Conservation (phyloP, 495 filamentous ascomycete genomes). For the Neurospora sp. region DNA sequence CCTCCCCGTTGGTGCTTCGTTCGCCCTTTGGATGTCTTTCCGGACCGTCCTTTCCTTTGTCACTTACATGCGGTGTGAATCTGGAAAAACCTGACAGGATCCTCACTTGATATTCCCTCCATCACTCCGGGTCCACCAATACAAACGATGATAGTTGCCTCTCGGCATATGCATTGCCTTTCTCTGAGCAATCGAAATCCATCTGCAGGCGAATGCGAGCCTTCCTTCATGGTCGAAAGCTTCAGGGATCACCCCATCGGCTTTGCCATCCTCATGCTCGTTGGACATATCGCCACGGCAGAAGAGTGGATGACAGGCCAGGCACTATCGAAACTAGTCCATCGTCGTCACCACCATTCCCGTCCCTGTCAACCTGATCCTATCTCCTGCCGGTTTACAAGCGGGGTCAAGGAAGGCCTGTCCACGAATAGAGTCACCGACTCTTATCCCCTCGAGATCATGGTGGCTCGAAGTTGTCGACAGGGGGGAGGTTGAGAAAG, state of each 20-base stretch:
- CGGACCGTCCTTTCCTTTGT: conserved; percentile 12
- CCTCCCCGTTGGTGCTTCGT: conserved; percentile 6
- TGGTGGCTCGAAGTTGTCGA: conserved; percentile 21
- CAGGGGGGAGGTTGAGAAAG: conserved; percentile 26
- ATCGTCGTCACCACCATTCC: conserved; percentile 27
- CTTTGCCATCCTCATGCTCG: conserved; percentile 20
- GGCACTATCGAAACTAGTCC: conserved; percentile 17
- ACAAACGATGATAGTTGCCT: conserved; percentile 23
- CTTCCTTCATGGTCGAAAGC: conserved; percentile 19
- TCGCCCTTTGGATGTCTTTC: conserved; percentile 13
- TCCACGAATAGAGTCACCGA: conserved; percentile 36
- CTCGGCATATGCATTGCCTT: conserved; percentile 32
- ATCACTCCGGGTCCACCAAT: conserved; percentile 18
- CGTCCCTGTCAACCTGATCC: conserved; percentile 12
- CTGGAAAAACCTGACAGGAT: conserved; percentile 9
- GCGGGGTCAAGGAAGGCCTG: conserved; percentile 34
- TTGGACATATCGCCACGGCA: conserved; percentile 43
- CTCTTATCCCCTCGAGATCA: conserved; percentile 38
- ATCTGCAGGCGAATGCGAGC: conserved; percentile 27
- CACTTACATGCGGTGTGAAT: conserved; percentile 15
- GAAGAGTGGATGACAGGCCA: conserved; percentile 32
- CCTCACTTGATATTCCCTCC: conserved; percentile 13
- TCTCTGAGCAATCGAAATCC: conserved; percentile 38
- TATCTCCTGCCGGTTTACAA: conserved; percentile 25
- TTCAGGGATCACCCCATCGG: conserved; percentile 29